phyloP scores from a whole-genome alignment of 306 rosid genomes.

The Argentina anserina region DNA sequence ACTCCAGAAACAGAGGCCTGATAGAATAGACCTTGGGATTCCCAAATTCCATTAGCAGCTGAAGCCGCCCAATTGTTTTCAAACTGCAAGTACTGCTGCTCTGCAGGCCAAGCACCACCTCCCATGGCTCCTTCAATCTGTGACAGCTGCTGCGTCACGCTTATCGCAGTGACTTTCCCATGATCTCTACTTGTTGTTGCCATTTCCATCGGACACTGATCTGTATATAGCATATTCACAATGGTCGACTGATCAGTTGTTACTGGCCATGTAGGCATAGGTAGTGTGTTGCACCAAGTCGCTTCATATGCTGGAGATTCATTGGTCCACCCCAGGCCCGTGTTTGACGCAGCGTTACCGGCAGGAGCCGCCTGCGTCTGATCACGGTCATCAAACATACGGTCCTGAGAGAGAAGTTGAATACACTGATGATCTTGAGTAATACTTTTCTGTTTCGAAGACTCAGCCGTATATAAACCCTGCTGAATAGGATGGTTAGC shows the following conservation, averaged over 20 bases:
- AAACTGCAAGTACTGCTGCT: slow-evolving; percentile 9
- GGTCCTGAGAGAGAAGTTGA: neutral
- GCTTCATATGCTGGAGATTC: neutral
- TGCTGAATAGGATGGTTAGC: neutral
- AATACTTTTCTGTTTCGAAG: neutral
- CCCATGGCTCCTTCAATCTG: neutral
- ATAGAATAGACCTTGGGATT: neutral
- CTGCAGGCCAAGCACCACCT: slow-evolving; percentile 5
- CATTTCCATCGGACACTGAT: slow-evolving; percentile 9
- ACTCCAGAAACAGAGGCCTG: slow-evolving; percentile 8
- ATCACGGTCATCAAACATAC: neutral
- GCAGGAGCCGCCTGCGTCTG: neutral
- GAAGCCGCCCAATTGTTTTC: slow-evolving; percentile 8
- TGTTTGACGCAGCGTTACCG: neutral
- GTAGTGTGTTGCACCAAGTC: slow-evolving; percentile 6
- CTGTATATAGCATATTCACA: neutral
- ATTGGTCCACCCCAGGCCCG: neutral
- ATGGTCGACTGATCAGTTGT: neutral
- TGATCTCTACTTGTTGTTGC: neutral
- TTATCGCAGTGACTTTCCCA: neutral
- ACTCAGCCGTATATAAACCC: neutral
- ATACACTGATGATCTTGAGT: neutral
- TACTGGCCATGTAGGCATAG: slow-evolving; percentile 6
- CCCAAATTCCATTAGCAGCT: slow-evolving; percentile 5
- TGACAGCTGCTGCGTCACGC: slow-evolving; percentile 1